A percentile compares a stretch with the other conserved stretches of the same genome.
Conservation (phyloP, 306 rosid species). For the Neltuma alba region DNA sequence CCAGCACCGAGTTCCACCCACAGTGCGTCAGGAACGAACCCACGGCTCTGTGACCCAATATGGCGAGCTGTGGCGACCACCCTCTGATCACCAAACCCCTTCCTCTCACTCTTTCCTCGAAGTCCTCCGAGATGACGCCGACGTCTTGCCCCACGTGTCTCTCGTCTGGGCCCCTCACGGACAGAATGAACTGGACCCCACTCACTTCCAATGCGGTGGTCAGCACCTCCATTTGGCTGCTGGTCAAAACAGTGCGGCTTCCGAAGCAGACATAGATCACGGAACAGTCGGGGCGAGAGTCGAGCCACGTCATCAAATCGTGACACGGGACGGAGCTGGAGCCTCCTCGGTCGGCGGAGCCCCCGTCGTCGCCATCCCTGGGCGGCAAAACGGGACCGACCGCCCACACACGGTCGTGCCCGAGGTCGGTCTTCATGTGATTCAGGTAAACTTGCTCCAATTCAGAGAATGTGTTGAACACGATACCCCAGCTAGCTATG, state of each 20-base stretch:
- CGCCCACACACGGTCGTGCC: constrained; percentile 49
- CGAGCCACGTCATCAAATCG: constrained; percentile 43
- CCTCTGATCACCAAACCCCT: constrained; percentile 46
- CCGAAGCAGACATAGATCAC: constrained; percentile 58
- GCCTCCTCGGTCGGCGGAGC: constrained; percentile 40
- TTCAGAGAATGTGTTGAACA: constrained; percentile 44
- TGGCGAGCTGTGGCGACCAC: constrained; percentile 55
- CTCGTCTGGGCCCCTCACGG: neutral
- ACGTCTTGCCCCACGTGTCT: constrained; percentile 22
- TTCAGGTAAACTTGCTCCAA: constrained; percentile 43
- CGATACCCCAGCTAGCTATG: constrained; percentile 42
- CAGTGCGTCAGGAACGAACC: constrained; percentile 59
- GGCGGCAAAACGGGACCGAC: constrained; percentile 48
- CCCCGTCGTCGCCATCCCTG: neutral
- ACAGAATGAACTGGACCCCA: constrained; percentile 40
- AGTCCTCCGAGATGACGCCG: constrained; percentile 14
- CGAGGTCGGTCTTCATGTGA: constrained; percentile 34
- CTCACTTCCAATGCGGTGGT: constrained; percentile 36
- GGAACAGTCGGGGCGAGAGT: constrained; percentile 9
- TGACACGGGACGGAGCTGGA: constrained; percentile 27
- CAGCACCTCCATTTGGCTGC: constrained; percentile 41
- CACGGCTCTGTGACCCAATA: constrained; percentile 48
- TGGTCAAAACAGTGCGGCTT: constrained; percentile 41
- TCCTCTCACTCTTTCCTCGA: constrained; percentile 25
- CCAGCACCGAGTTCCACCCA: constrained; percentile 65